A percentile compares a stretch with the other conserved stretches of the same genome.
phyloP scores from a whole-genome alignment of 257 asterid species.

The Przewalskia tangutica region DNA sequence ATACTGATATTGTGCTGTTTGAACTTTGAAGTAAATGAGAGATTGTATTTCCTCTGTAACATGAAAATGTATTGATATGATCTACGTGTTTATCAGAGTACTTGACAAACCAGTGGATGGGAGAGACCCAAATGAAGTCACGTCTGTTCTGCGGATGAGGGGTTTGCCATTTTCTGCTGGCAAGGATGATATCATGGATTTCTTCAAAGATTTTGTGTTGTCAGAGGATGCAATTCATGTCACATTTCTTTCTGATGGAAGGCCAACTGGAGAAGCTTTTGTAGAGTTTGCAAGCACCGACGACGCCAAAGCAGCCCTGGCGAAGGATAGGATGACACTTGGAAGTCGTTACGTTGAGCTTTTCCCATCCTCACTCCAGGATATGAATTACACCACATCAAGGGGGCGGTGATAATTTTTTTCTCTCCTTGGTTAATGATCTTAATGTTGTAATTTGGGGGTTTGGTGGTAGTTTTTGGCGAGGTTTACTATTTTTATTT shows the following conservation, averaged over 20 bases:
- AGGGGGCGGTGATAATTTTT: conserved; percentile 42
- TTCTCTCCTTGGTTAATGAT: neutral
- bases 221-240: conserved; percentile 65
- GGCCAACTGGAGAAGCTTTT: conserved; percentile 88
- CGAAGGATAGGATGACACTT: conserved; percentile 85
- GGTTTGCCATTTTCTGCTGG: conserved; percentile 89
- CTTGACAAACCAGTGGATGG: conserved; percentile 46
- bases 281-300: conserved; percentile 66
- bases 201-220: conserved; percentile 53
- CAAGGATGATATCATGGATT: conserved; percentile 75
- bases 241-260: conserved; percentile 46
- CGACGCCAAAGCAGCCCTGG: conserved; percentile 73
- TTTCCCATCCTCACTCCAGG: conserved; percentile 58
- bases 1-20: neutral
- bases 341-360: conserved; percentile 84
- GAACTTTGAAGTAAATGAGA: neutral
- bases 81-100: conserved; percentile 26
- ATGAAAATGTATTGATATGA: neutral
- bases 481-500: neutral
- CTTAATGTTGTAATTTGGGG: neutral
- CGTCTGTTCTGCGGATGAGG: conserved; percentile 62
- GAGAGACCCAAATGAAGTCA: conserved; percentile 48
- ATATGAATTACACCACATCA: conserved; percentile 48
- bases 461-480: neutral
- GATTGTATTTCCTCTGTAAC: neutral